Evolutionary conservation across 345 rosid genomes (phyloP), one percentile per base, ranked within the genome.

Genomic region (Dimocarpus longan): DNA sequence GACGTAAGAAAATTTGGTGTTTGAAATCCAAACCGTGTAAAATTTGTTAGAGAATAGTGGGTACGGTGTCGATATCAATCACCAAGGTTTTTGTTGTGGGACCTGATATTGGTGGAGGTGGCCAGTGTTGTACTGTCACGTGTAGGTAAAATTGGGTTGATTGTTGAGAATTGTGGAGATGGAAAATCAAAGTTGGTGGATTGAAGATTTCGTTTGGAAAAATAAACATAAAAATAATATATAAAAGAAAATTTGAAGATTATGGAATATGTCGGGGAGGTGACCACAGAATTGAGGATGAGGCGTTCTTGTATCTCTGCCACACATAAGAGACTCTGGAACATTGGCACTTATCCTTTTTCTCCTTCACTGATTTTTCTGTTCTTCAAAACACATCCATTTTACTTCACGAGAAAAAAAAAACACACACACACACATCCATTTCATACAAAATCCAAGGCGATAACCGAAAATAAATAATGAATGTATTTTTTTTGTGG

Each of bases 361-460:
- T 57, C 40, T 66, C 57, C 67, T 62, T 74, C 69, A 43, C 77
- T n/a, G 21, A 59, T n/a, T n/a, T n/a, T n/a, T n/a, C n/a, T n/a
- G n/a, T n/a, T n/a, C n/a, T n/a, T n/a, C n/a, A n/a, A n/a, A n/a
- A n/a, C n/a, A n/a, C n/a, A n/a, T n/a, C n/a, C n/a, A n/a, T n/a
- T n/a, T n/a, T n/a, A n/a, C n/a, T n/a, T n/a, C n/a, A n/a, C n/a
- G n/a, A n/a, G n/a, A n/a, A n/a, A n/a, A n/a, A n/a, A n/a, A n/a
- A n/a, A n/a, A n/a, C n/a, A n/a, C n/a, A n/a, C n/a, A n/a, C n/a
- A n/a, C n/a, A n/a, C n/a, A n/a, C n/a, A n/a, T 44, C 73, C 57
- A 52, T 52, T 52, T 13, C 18, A 50, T 50, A 50, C 54, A 50
- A 50, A 50, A 19, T 59, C 21, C 64, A 59, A 18, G 6, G 5